Conservation (phyloP, 495 filamentous ascomycete species). For the Sabuloglossum arenarium region DNA sequence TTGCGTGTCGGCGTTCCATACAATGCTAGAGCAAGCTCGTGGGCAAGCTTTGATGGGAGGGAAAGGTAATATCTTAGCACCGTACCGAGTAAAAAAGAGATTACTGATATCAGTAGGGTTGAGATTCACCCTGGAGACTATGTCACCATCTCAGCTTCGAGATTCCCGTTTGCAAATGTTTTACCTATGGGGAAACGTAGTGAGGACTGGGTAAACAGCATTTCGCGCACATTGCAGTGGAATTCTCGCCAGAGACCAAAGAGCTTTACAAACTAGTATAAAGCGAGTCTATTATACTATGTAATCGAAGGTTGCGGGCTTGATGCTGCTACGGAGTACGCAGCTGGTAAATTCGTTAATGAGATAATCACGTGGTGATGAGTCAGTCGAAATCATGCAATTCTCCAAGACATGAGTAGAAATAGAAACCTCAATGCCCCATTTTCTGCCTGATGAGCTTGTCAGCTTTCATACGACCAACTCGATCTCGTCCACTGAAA, state of each 20-base stretch:
- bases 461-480: neutral
- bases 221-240: constrained; percentile 81
- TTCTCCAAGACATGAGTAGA: neutral
- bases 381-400: neutral
- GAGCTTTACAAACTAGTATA: constrained; percentile 18
- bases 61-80: constrained; percentile 32
- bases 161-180: constrained; percentile 86
- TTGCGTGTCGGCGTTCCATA: constrained; percentile 83
- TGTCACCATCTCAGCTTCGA: constrained; percentile 78
- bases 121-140: constrained; percentile 85
- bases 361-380: neutral
- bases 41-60: constrained; percentile 93
- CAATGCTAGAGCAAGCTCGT: constrained; percentile 67
- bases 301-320: neutral
- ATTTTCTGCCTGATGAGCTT: neutral
- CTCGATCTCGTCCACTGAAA: neutral
- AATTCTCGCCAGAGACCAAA: constrained; percentile 69
- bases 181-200: constrained; percentile 49
- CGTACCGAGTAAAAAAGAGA: neutral
- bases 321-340: no score
- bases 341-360: neutral
- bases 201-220: constrained; percentile 87
- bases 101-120: constrained; percentile 23
- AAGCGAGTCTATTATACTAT: neutral
- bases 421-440: neutral